Evolutionary conservation across 2,329 filamentous ascomycete species (phyloP), one percentile per base, ranked within the genome.

Genomic region (Nothophoma quercina): DNA sequence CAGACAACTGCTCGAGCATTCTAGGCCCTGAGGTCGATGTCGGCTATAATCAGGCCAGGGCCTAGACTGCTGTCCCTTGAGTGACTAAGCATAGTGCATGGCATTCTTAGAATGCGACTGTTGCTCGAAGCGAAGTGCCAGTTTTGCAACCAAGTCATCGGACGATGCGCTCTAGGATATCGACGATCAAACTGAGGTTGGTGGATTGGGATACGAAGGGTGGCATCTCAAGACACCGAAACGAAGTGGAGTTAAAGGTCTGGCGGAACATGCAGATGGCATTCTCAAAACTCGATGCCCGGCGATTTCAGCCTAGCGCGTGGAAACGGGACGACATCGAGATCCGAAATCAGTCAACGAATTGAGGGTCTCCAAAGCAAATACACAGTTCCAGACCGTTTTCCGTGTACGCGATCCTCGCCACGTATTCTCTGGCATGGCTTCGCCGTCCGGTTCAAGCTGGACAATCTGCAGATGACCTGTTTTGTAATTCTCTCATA

Each of bases 401-500:
- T 8, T 7, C 25, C n/a, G 28, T 21, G 22, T 42, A 39, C 44
- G 25, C 43, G 50, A 53, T 53, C 21, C 43, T 53, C 43, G 38
- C 50, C 43, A 48, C 43, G 21, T 29, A 38, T 39, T 44, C 43
- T 53, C 29, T 44, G 50, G 43, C 36, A 36, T 21, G 16, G n/a
- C 25, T 23, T 23, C 21, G 22, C 28, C 12, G 30, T 35, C 8
- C 16, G 15, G 15, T n/a, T 15, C 34, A 13, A 28, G 15, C 21
- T 39, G 47, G 21, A 16, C n/a, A 23, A 35, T 12, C n/a, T 40
- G 41, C 49, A 35, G 35, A 16, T 12, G 35, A 18, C 29, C 21
- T n/a, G n/a, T 21, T 36, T 40, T 34, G 25, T 26, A 26, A 15
- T 23, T 29, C 30, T 30, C 30, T 38, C 30, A 28, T 13, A 6